A percentile compares a stretch with the other conserved stretches of the same genome.
phyloP scores from a whole-genome alignment of 306 rosid species.

The Lathyrus oleraceus region DNA sequence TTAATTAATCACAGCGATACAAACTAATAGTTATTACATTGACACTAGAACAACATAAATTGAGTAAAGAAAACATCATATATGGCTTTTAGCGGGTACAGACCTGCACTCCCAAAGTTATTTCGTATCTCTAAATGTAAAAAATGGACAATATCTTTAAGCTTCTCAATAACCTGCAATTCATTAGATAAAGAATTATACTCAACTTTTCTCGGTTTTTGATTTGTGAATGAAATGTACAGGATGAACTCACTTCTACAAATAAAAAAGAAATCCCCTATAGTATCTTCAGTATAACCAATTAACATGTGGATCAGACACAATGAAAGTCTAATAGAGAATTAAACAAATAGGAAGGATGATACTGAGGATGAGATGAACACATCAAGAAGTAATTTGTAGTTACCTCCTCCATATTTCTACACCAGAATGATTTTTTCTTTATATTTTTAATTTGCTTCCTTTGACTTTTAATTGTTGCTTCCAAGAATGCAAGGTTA shows the following conservation, averaged over 20 bases:
- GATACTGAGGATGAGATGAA: conserved; percentile 26
- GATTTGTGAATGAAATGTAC: too few relatives aligned
- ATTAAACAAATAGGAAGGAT: conserved; percentile 7
- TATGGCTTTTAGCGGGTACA: too few relatives aligned
- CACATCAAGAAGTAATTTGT: conserved; percentile 28
- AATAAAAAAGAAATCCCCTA: too few relatives aligned
- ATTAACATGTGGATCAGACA: neutral
- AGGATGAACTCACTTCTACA: too few relatives aligned
- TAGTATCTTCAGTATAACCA: conserved; percentile 4
- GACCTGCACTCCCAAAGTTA: too few relatives aligned
- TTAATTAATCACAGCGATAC: too few relatives aligned
- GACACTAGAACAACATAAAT: too few relatives aligned
- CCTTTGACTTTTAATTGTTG: too few relatives aligned
- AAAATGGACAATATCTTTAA: conserved; percentile 65
- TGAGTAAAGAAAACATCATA: too few relatives aligned
- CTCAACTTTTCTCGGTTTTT: neutral
- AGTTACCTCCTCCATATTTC: conserved; percentile 84
- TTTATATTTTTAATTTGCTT: too few relatives aligned
- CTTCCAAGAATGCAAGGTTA: conserved; percentile 51
- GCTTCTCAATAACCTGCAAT: conserved; percentile 74
- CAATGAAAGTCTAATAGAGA: neutral
- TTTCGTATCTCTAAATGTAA: conserved; percentile 34
- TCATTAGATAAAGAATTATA: conserved; percentile 33
- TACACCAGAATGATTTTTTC: conserved; percentile 85
- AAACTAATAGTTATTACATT: too few relatives aligned